A percentile compares a stretch with the other conserved stretches of the same genome.
Conservation (phyloP, 495 filamentous ascomycete species). For the Tuber brumale region DNA sequence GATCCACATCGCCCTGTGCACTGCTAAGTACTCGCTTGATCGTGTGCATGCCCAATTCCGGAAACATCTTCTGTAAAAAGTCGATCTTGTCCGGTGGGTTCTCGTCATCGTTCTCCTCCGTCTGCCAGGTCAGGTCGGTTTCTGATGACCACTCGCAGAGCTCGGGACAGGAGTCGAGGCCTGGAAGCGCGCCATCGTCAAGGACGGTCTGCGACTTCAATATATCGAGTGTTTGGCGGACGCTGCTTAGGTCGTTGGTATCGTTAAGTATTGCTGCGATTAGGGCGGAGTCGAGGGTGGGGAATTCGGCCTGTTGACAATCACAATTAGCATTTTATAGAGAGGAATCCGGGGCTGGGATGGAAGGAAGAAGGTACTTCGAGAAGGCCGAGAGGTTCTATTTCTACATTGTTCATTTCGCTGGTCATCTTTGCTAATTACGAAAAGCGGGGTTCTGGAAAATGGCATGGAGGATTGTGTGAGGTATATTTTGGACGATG, state of each 20-base stretch:
- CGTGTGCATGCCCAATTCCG: conserved; percentile 55
- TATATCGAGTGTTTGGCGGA: conserved; percentile 19
- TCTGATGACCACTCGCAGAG: conserved; percentile 9
- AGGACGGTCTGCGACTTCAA: conserved; percentile 23
- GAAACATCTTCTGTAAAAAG: conserved; percentile 63
- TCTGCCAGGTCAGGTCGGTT: conserved; percentile 33
- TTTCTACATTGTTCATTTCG: conserved; percentile 32
- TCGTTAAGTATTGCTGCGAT: conserved; percentile 39
- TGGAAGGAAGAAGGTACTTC: conserved; percentile 14
- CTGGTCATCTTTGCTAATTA: conserved; percentile 28
- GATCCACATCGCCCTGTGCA: conserved; percentile 55
- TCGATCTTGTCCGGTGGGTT: conserved; percentile 48
- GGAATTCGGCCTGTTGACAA: conserved; percentile 31
- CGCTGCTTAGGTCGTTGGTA: conserved; percentile 13
- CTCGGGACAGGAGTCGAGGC: conserved; percentile 27
- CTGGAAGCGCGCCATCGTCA: conserved; percentile 24
- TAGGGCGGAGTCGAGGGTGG: conserved; percentile 31
- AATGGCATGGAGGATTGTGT: conserved; percentile 30
- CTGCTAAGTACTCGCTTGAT: conserved; percentile 61
- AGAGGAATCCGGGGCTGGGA: not conserved
- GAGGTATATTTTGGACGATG: not conserved
- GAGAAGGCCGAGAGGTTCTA: conserved; percentile 23
- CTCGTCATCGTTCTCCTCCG: conserved; percentile 26
- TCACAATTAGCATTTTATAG: not conserved
- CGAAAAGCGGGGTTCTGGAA: conserved; percentile 26